These are phyloP conservation scores for Alternaria longipes DNA, from an alignment of 2,329 filamentous ascomycete species.

Conservation along the genomic window DNA sequence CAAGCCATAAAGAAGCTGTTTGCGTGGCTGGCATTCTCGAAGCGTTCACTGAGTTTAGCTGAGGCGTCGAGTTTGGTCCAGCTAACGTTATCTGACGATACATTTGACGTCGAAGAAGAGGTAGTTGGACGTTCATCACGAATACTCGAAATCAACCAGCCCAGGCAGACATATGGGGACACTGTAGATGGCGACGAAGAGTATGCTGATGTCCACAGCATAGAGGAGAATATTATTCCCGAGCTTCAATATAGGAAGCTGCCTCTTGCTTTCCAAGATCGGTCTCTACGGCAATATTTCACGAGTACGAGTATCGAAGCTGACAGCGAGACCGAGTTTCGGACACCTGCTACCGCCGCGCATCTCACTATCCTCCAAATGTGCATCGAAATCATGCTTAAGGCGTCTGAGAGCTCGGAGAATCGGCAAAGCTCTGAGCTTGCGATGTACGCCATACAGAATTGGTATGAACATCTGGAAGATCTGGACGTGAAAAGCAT, in stretches of 20 bases:
- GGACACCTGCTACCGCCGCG: conserved; percentile 20
- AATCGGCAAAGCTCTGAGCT: neutral
- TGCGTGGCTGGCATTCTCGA: conserved; percentile 34
- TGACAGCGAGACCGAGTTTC: conserved; percentile 15
- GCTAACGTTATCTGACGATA: conserved; percentile 18
- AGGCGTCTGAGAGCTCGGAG: neutral
- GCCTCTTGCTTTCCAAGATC: conserved; percentile 32
- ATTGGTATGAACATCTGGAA: conserved; percentile 27
- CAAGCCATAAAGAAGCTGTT: conserved; percentile 31
- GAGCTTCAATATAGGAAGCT: conserved; percentile 14
- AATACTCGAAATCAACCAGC: conserved; percentile 27
- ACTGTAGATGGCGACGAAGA: conserved; percentile 21
- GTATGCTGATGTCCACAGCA: conserved; percentile 7
- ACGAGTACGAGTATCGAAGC: conserved; percentile 20
- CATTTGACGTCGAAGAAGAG: conserved; percentile 24
- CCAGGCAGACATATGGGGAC: conserved; percentile 16
- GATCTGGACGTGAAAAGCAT: conserved; percentile 16
- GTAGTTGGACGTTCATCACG: conserved; percentile 31
- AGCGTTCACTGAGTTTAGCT: conserved; percentile 26
- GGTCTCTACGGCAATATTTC: conserved; percentile 34
- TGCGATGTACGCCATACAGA: conserved; percentile 12
- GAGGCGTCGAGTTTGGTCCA: conserved; percentile 28
- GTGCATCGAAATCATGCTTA: conserved; percentile 16
- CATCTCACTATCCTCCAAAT: conserved; percentile 31
- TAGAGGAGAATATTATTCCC: conserved; percentile 7